Conservation (phyloP, 2,329 filamentous ascomycete genomes). For the Acarospora socialis region DNA sequence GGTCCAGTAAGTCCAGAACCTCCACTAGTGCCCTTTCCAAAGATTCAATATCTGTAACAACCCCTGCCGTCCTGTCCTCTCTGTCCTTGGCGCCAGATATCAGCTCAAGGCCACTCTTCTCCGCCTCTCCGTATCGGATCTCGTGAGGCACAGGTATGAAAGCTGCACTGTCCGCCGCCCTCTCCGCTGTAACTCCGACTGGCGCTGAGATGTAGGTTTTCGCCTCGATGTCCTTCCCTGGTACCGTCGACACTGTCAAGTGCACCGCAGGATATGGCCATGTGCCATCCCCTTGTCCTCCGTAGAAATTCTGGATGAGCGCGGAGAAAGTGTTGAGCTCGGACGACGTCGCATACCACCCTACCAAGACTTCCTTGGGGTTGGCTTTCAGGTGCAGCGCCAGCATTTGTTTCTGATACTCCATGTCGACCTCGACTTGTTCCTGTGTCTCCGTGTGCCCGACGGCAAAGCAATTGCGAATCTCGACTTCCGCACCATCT, state of each 20-base stretch:
- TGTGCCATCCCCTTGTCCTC: conserved; percentile 88
- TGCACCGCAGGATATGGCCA: conserved; percentile 96
- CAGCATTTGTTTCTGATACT: conserved; percentile 99
- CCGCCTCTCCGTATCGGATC: conserved; percentile 72
- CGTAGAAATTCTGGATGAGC: conserved; percentile 99
- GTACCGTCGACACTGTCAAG: conserved; percentile 81
- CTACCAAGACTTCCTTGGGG: conserved; percentile 84
- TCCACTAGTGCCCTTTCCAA: conserved; percentile 76
- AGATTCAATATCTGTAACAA: conserved; percentile 80
- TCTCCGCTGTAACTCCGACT: conserved; percentile 86
- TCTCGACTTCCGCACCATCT: conserved; percentile 92
- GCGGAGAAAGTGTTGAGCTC: conserved; percentile 98
- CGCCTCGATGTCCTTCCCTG: conserved; percentile 77
- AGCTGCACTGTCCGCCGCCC: conserved; percentile 86
- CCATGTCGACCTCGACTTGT: conserved; percentile 98
- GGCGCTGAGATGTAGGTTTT: conserved; percentile 91
- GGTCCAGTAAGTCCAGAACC: conserved; percentile 77
- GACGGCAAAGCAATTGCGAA: conserved; percentile 92
- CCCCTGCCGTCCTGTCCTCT: conserved; percentile 57
- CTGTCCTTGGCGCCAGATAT: conserved; percentile 68
- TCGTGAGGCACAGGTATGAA: conserved; percentile 97
- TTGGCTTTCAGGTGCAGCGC: conserved; percentile 85
- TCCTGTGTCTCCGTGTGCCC: conserved; percentile 97
- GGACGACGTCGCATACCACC: conserved; percentile 95
- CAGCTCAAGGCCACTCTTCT: conserved; percentile 65